Evolutionary conservation across 2,329 filamentous ascomycete species (phyloP), one percentile per base, ranked within the genome.

Genomic region (Trichoderma lentiforme): DNA sequence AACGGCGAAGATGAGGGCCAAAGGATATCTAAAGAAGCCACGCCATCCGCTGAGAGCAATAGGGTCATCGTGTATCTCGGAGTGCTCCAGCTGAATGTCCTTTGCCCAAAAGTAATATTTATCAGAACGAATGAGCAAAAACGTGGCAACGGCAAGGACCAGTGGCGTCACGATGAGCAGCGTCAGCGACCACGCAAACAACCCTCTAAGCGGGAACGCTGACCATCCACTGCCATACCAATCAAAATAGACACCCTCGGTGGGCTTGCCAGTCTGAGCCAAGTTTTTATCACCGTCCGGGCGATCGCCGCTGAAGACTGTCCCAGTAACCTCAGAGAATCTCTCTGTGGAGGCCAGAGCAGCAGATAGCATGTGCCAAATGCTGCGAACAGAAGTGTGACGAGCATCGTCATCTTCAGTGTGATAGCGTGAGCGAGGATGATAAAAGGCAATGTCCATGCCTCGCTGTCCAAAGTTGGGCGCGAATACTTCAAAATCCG

Each of bases 331-430:
- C 15, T 89, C 88, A 0, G 93, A 91, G 57, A 98, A 85, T 1
- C 86, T 86, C 76, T 91, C 86, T 26, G 93, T 89, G 0, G 95
- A 96, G 7, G 90, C 88, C 28, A 98, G 83, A 6, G 94, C 90
- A 15, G 91, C 91, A 47, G 93, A 97, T 47, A 99, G 86, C 96
- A 99, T 98, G 80, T 98, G 95, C 95, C 95, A 98, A 24, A 98
- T 82, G 74, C 88, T 90, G 61, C 84, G 82, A 72, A 82, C 81
- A n/a, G 90, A 92, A 0, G 94, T 92, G 81, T 98, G 94, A 51
- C 89, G 89, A 3, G 91, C 86, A 78, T 97, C 93, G 79, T 99
- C 96, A 78, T 97, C 90, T 73, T 93, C 88, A 0, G 95, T 98
- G 79, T 99, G 96, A 78, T 99, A 99, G 71, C 93, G 86, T 24